These are phyloP conservation scores for Fusarium chaquense DNA, from an alignment of 2,329 filamentous ascomycete species.

Conservation along the genomic window DNA sequence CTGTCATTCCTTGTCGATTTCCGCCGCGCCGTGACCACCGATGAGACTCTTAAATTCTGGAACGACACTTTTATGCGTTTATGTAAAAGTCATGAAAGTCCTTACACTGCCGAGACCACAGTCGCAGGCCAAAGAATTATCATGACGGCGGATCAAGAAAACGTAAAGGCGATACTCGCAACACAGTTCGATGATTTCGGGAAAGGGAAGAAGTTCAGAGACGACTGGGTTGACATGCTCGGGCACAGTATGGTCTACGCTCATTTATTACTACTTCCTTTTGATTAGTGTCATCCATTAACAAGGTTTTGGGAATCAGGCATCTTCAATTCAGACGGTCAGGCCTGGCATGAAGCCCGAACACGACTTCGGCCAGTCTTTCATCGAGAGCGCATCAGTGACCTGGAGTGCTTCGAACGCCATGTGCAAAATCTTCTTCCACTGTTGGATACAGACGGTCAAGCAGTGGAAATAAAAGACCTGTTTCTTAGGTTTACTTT, in stretches of 20 bases:
- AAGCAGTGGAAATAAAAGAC: conserved; percentile 1
- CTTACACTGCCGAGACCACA: neutral
- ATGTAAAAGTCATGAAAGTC: neutral
- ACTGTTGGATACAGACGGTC: neutral
- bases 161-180: conserved; percentile 5
- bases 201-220: neutral
- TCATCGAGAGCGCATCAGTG: neutral
- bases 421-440: conserved; percentile 1
- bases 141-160: neutral
- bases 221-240: conserved; percentile 6
- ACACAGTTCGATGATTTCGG: neutral
- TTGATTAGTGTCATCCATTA: neutral
- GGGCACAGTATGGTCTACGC: neutral
- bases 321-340: conserved; percentile 2
- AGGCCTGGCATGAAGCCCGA: conserved; percentile 3
- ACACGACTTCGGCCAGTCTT: conserved; percentile 1
- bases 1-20: conserved; percentile 3
- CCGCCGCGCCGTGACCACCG: neutral
- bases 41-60: neutral
- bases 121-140: conserved; percentile 1
- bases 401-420: conserved; percentile 2
- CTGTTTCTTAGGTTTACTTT: neutral
- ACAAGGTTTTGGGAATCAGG: neutral
- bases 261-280: neutral
- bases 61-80: conserved; percentile 3